These are phyloP conservation scores for Fusarium guadeloupense DNA, from an alignment of 2,329 filamentous ascomycete species.

Conservation along the genomic window DNA sequence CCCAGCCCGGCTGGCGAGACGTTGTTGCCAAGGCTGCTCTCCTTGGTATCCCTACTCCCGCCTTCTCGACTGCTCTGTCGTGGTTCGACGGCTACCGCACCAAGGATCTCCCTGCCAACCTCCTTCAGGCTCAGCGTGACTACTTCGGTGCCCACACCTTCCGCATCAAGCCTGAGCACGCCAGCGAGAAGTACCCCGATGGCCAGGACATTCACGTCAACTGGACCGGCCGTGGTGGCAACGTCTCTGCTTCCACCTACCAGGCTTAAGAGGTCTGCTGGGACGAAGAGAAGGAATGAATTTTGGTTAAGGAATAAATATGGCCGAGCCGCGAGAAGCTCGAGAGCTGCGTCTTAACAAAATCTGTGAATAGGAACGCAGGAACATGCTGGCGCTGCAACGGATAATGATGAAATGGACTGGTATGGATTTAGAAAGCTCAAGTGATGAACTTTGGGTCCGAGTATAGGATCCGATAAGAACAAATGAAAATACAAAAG, in stretches of 20 bases:
- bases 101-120: conserved; percentile 96
- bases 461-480: conserved; percentile 23
- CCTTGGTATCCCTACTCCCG: conserved; percentile 94
- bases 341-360: conserved; percentile 35
- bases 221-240: conserved; percentile 98
- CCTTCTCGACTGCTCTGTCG: conserved; percentile 94
- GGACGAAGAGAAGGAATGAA: conserved; percentile 21
- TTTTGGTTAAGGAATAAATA: conserved; percentile 34
- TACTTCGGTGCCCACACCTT: conserved; percentile 98
- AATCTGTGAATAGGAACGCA: conserved; percentile 40
- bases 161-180: conserved; percentile 82
- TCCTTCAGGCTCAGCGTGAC: conserved; percentile 98
- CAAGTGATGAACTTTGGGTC: conserved; percentile 33
- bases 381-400: conserved; percentile 37
- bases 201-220: conserved; percentile 97
- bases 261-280: conserved; percentile 73
- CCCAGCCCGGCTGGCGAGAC: conserved; percentile 91
- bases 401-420: conserved; percentile 42
- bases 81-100: conserved; percentile 99
- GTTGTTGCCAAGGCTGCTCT: conserved; percentile 91
- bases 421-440: conserved; percentile 41
- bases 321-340: conserved; percentile 28
- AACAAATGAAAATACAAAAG: conserved; percentile 23
- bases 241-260: conserved; percentile 97
- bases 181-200: conserved; percentile 80